A percentile compares a stretch with the other conserved stretches of the same genome.
Evolutionary conservation across 805 yeast species (phyloP).

Genomic region (Kluyveromyces wickerhamii): DNA sequence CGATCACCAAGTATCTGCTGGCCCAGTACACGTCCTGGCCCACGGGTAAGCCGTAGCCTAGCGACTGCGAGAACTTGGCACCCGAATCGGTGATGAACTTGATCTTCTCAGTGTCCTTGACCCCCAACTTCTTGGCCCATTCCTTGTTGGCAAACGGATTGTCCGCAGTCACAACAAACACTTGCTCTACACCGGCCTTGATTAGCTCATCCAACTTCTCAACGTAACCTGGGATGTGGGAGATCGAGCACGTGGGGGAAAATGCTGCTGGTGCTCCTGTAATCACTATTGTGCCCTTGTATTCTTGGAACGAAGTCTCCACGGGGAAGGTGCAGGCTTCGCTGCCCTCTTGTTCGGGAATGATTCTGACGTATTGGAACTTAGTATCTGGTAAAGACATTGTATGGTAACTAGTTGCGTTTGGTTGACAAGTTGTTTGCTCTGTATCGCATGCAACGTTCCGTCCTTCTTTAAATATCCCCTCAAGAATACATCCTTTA

Average conservation of each 20-base stretch:
- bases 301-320: constrained; percentile 22
- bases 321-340: constrained; percentile 25
- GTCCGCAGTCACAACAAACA: constrained; percentile 58
- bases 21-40: constrained; percentile 51
- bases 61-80: constrained; percentile 46
- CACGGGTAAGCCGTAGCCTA: constrained; percentile 53
- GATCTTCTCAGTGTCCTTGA: constrained; percentile 31
- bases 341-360: constrained; percentile 20
- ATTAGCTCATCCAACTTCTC: constrained; percentile 39
- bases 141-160: constrained; percentile 66
- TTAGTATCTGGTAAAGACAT: constrained; percentile 12
- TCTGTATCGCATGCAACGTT: too few relatives aligned
- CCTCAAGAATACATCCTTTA: too few relatives aligned
- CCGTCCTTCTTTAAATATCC: too few relatives aligned
- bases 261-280: constrained; percentile 84
- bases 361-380: constrained; percentile 27
- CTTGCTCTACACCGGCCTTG: constrained; percentile 53
- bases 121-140: constrained; percentile 45
- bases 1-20: constrained; percentile 64
- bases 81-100: constrained; percentile 62
- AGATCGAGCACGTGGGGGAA: constrained; percentile 71
- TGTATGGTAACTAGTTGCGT: too few relatives aligned
- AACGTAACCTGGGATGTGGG: constrained; percentile 65
- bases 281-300: constrained; percentile 49
- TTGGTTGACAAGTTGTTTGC: too few relatives aligned